Percentiles rank a stretch among this genome's conserved stretches.
These are phyloP conservation scores for Geotrichum fermentans DNA, from an alignment of 1,139 yeast species.

Conservation along the genomic window DNA sequence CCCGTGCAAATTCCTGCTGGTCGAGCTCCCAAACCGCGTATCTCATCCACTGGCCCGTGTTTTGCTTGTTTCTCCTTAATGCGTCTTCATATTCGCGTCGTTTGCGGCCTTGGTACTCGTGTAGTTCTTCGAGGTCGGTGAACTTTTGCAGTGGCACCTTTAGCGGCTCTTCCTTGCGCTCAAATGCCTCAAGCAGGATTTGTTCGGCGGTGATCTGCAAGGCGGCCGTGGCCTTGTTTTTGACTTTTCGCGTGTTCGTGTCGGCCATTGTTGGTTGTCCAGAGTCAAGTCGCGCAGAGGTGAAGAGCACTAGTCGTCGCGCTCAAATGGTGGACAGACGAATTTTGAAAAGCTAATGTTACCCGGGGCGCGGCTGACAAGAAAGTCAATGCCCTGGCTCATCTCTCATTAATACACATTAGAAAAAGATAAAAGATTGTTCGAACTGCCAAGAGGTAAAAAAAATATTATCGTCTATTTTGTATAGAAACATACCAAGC, in stretches of 20 bases:
- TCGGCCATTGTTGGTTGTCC: slow-evolving; percentile 12
- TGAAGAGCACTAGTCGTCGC: background rate
- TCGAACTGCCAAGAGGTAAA: too few species aligned
- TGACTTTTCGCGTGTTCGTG: slow-evolving; percentile 28
- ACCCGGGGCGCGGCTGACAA: too few species aligned
- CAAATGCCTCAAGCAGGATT: slow-evolving; percentile 52
- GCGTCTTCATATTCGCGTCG: slow-evolving; percentile 83
- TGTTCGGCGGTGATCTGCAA: slow-evolving; percentile 55
- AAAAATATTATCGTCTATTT: too few species aligned
- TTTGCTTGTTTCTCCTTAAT: slow-evolving; percentile 71
- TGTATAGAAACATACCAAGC: too few species aligned
- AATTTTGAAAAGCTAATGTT: too few species aligned
- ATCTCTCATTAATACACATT: too few species aligned
- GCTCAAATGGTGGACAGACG: background rate
- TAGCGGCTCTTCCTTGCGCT: slow-evolving; percentile 43
- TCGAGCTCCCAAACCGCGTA: slow-evolving; percentile 86
- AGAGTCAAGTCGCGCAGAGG: background rate
- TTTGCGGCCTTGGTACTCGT: slow-evolving; percentile 68
- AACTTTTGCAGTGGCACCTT: slow-evolving; percentile 47
- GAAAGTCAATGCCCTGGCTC: too few species aligned
- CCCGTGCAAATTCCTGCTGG: slow-evolving; percentile 69
- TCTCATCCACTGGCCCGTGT: slow-evolving; percentile 84
- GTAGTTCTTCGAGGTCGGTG: slow-evolving; percentile 73
- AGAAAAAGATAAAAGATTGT: too few species aligned
- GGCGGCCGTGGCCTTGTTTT: slow-evolving; percentile 46